Evolutionary conservation across 2,329 filamentous ascomycete species (phyloP).

Genomic region (Tolypocladium amazonense): DNA sequence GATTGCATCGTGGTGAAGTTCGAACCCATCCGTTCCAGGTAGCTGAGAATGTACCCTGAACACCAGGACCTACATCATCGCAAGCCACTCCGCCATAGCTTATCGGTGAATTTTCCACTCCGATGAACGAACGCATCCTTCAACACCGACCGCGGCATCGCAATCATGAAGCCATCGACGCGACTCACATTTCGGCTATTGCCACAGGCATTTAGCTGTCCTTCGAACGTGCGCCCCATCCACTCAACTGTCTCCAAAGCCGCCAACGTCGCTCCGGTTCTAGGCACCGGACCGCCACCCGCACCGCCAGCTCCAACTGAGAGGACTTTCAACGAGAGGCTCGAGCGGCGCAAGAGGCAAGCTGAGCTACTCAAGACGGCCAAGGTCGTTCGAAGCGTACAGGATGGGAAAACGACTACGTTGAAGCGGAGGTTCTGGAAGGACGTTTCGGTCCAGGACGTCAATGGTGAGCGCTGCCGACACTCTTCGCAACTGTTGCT

Average conservation of each 20-base stretch:
- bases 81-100: neutral
- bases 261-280: constrained; percentile 40
- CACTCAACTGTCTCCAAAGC: constrained; percentile 21
- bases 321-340: constrained; percentile 29
- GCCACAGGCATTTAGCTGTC: constrained; percentile 12
- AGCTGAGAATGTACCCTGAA: neutral
- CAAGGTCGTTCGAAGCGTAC: constrained; percentile 31
- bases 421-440: constrained; percentile 79
- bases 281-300: constrained; percentile 49
- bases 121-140: neutral
- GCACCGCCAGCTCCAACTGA: constrained; percentile 37
- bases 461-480: constrained; percentile 39
- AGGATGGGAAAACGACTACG: constrained; percentile 27
- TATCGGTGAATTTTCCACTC: constrained; percentile 5
- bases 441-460: constrained; percentile 61
- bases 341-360: constrained; percentile 41
- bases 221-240: constrained; percentile 15
- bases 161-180: constrained; percentile 29
- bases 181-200: constrained; percentile 27
- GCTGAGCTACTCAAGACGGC: constrained; percentile 43
- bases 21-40: too few relatives aligned
- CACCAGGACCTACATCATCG: constrained; percentile 8
- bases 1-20: neutral
- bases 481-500: neutral
- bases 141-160: constrained; percentile 2